Percentiles rank a stretch among this genome's conserved stretches.
phyloP scores from a whole-genome alignment of 192 early-diverging fungal genomes.

The Coemansia sp. region DNA sequence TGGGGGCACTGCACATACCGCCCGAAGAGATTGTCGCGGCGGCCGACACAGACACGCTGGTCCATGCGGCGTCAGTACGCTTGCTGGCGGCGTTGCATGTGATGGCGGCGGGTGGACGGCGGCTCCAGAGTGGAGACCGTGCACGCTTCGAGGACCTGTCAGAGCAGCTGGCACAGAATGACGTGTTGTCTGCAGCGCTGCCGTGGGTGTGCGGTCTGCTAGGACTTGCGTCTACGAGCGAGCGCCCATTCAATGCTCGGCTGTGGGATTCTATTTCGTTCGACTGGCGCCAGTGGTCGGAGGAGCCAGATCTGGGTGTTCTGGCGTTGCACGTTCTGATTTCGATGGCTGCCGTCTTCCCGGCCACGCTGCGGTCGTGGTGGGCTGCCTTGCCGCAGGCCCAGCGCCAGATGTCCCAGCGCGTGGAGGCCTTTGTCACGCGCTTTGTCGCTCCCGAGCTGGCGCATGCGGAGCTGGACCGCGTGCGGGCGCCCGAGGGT shows the following conservation, averaged over 20 bases:
- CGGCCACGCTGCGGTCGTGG: constrained; percentile 35
- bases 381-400: constrained; percentile 33
- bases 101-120: constrained; percentile 11
- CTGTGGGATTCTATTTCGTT: constrained; percentile 18
- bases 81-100: constrained; percentile 22
- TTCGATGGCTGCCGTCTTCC: constrained; percentile 17
- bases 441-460: constrained; percentile 9
- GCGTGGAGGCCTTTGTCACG: constrained; percentile 28
- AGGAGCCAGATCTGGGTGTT: constrained; percentile 8
- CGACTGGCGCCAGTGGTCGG: constrained; percentile 28
- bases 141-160: constrained; percentile 13
- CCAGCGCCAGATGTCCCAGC: constrained; percentile 12
- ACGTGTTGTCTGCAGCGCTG: constrained; percentile 22
- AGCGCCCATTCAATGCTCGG: neutral
- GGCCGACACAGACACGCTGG: constrained; percentile 15
- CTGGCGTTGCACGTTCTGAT: constrained; percentile 22
- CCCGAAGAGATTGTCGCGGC: constrained; percentile 11
- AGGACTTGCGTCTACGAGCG: constrained; percentile 6
- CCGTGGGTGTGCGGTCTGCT: constrained; percentile 42
- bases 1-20: constrained; percentile 11
- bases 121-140: constrained; percentile 2
- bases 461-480: constrained; percentile 9
- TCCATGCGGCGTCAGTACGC: constrained; percentile 17
- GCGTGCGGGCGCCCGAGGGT: constrained; percentile 10
- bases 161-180: constrained; percentile 2